These are phyloP conservation scores for Parachlorella kessleri DNA, from an alignment of 139 green algal genomes.

Conservation along the genomic window DNA sequence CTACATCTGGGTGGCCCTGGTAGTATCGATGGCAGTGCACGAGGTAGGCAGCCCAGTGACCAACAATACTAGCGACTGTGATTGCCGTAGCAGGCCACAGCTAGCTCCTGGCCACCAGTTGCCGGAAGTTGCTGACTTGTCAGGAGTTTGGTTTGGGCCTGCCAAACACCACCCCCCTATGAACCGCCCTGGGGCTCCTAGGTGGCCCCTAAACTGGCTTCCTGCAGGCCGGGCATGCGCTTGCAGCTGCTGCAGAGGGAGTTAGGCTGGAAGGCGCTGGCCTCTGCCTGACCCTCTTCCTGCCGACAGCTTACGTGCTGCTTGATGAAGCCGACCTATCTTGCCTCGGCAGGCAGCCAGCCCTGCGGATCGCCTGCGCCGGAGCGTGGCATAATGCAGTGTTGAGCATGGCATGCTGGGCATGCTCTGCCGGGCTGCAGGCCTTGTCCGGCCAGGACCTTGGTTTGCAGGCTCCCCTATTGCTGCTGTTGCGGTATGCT, in stretches of 20 bases:
- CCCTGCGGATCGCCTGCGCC: conserved; percentile 46
- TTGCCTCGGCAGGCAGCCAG: background rate
- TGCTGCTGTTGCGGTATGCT: conserved; percentile 45
- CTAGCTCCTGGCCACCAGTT: background rate
- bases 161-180: background rate
- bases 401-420: conserved; percentile 38
- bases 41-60: conserved; percentile 23
- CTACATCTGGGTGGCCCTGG: conserved; percentile 42
- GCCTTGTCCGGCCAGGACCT: too few species aligned
- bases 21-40: conserved; percentile 30
- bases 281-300: conserved; percentile 40
- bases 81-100: background rate
- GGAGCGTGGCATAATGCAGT: conserved; percentile 60
- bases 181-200: too few species aligned
- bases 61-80: background rate
- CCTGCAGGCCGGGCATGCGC: conserved; percentile 42
- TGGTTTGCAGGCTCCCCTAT: background rate
- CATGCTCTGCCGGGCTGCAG: background rate
- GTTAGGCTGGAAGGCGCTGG: conserved; percentile 35
- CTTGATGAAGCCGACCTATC: conserved; percentile 32
- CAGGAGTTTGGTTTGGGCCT: background rate
- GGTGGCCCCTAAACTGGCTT: too few species aligned
- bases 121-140: background rate
- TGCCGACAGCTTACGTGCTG: conserved; percentile 52
- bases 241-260: conserved; percentile 50